Percentiles rank a stretch among this genome's conserved stretches.
Conservation (phyloP, 805 yeast species). For the Debaryomyces tyrocola region DNA sequence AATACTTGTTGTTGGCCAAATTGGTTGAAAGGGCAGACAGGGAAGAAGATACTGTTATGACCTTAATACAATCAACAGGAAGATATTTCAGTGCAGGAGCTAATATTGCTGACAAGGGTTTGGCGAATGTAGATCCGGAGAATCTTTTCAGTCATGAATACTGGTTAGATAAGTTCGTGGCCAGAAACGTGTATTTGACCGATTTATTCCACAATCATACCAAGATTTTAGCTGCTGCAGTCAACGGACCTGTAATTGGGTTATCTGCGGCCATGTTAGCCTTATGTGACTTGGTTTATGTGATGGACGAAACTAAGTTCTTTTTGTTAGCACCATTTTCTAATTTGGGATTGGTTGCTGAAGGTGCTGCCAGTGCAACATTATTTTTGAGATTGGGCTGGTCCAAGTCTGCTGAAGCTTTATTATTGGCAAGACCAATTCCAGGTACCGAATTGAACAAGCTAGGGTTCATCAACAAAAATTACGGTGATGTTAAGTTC, state of each 20-base stretch:
- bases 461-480: conserved; percentile 62
- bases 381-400: conserved; percentile 70
- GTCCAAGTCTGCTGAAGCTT: conserved; percentile 70
- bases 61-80: conserved; percentile 71
- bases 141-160: conserved; percentile 36
- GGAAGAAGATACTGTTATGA: conserved; percentile 59
- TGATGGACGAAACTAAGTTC: conserved; percentile 55
- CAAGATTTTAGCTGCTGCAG: conserved; percentile 68
- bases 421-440: conserved; percentile 68
- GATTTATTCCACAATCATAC: conserved; percentile 67
- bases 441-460: conserved; percentile 53
- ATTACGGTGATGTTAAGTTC: conserved; percentile 44
- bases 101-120: conserved; percentile 49
- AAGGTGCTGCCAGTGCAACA: conserved; percentile 73
- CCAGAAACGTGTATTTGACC: conserved; percentile 70
- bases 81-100: conserved; percentile 86
- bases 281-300: conserved; percentile 75
- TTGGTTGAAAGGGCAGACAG: conserved; percentile 61
- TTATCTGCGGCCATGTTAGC: conserved; percentile 70
- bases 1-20: conserved; percentile 61
- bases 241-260: conserved; percentile 89
- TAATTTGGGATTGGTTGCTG: conserved; percentile 78
- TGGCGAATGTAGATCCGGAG: conserved; percentile 27
- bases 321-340: conserved; percentile 74
- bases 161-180: conserved; percentile 61